These are phyloP conservation scores for Mortierella sp. DNA, from an alignment of 371 early-diverging fungal species.

Conservation along the genomic window DNA sequence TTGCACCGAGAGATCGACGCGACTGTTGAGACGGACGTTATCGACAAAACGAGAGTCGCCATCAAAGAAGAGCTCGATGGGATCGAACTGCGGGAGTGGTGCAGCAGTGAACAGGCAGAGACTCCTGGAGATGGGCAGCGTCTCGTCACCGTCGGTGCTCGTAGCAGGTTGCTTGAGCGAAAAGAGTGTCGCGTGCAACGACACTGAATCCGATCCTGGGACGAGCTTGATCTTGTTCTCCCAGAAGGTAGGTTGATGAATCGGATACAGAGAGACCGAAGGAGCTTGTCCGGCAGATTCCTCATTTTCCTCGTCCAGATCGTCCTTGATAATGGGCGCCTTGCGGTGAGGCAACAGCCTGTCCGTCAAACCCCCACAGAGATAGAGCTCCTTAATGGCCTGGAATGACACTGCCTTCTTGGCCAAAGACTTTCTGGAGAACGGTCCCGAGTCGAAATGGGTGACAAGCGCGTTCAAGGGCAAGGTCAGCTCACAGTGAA, in stretches of 20 bases:
- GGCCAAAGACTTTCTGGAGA: conserved; percentile 71
- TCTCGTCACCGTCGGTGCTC: background rate
- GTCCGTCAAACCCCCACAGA: conserved; percentile 67
- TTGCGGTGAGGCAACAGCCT: conserved; percentile 17
- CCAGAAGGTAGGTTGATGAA: conserved; percentile 32
- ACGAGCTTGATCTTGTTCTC: conserved; percentile 11
- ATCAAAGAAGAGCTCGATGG: conserved; percentile 32
- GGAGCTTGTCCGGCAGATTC: background rate
- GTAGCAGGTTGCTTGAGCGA: background rate
- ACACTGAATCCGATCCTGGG: background rate
- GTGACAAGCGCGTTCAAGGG: conserved; percentile 77
- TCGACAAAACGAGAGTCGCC: conserved; percentile 8
- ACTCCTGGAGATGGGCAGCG: background rate
- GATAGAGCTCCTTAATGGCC: conserved; percentile 74
- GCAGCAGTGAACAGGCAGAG: conserved; percentile 15
- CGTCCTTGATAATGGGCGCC: background rate
- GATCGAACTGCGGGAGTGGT: conserved; percentile 23
- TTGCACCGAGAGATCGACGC: background rate
- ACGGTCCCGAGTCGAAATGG: conserved; percentile 66
- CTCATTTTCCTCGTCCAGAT: background rate
- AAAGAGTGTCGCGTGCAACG: conserved; percentile 14
- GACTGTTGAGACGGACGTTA: background rate
- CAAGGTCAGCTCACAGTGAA: conserved; percentile 64
- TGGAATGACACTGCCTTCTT: conserved; percentile 80
- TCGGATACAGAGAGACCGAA: conserved; percentile 5